These are phyloP conservation scores for Alternaria sp. DNA, from an alignment of 2,329 filamentous ascomycete species.

Conservation along the genomic window DNA sequence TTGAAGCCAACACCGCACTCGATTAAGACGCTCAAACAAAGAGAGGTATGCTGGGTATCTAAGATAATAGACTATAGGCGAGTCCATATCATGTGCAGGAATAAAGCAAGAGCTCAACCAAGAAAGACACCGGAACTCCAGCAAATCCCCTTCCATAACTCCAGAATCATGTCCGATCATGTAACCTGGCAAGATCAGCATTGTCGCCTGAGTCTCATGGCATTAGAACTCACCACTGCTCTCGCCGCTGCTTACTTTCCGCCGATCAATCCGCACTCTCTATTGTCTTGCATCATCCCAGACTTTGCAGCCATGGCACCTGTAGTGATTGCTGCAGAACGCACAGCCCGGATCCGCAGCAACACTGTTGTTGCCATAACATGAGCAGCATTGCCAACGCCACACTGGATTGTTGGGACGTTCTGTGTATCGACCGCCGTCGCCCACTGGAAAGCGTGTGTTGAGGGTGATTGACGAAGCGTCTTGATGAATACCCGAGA, in stretches of 20 bases:
- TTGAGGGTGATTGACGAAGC: background rate
- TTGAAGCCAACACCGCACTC: background rate
- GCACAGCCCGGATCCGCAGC: background rate
- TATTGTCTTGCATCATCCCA: background rate
- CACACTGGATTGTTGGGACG: background rate
- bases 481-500: background rate
- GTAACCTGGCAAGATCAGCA: background rate
- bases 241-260: no score
- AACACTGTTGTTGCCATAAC: background rate
- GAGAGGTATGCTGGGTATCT: background rate
- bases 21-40: background rate
- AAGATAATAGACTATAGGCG: background rate
- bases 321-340: background rate
- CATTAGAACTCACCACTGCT: no score
- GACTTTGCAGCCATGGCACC: background rate
- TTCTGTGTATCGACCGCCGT: background rate
- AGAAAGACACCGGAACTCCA: background rate
- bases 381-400: background rate
- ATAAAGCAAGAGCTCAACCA: background rate
- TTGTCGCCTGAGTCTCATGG: background rate
- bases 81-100: background rate
- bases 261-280: no score
- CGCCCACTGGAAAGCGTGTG: background rate
- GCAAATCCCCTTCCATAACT: background rate
- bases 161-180: background rate